These are phyloP conservation scores for Dorcoceras hygrometricum DNA, from an alignment of 257 asterid species.

Conservation along the genomic window DNA sequence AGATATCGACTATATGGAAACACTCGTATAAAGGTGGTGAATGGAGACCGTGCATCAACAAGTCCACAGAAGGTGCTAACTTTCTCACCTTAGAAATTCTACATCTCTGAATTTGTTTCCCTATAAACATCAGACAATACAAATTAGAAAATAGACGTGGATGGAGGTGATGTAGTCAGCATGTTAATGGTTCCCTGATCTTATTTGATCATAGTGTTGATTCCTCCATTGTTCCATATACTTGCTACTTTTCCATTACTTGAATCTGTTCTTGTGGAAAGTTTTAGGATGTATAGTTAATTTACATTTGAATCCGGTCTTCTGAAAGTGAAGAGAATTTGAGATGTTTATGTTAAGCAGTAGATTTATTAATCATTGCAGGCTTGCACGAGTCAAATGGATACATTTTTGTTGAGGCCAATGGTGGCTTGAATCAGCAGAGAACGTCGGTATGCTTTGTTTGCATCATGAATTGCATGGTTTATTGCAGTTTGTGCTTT, in stretches of 20 bases:
- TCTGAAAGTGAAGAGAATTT: conserved; percentile 13
- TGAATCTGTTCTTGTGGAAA: not conserved
- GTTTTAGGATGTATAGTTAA: not conserved
- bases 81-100: conserved; percentile 19
- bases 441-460: conserved; percentile 71
- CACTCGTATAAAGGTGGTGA: conserved; percentile 81
- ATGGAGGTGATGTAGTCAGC: conserved; percentile 4
- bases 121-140: not conserved
- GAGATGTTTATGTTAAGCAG: conserved; percentile 19
- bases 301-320: conserved; percentile 5
- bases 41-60: conserved; percentile 89
- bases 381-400: conserved; percentile 57
- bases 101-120: not conserved
- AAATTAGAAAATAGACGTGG: conserved; percentile 11
- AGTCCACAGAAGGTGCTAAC: conserved; percentile 61
- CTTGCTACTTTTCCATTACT: not conserved
- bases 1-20: conserved; percentile 94
- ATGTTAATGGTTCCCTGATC: not conserved
- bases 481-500: not conserved
- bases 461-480: not conserved
- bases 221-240: not conserved
- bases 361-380: conserved; percentile 22
- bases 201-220: not conserved
- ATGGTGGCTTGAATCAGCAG: conserved; percentile 98
- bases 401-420: conserved; percentile 65